Evolutionary conservation across 2,329 filamentous ascomycete genomes (phyloP).

Genomic region (Sclerotinia trifoliorum): DNA sequence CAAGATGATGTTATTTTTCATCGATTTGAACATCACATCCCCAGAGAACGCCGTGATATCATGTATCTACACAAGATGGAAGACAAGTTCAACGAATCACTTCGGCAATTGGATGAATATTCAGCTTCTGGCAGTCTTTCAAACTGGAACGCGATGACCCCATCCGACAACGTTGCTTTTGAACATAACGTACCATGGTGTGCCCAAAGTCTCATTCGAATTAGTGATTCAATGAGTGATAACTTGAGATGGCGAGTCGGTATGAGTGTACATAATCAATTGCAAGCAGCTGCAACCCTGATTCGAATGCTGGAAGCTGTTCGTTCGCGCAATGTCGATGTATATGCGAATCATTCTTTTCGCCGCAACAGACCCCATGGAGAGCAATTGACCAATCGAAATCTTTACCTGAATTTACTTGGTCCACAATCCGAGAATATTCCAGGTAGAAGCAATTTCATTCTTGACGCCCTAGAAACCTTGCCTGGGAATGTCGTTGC

Average conservation of each 20-base stretch:
- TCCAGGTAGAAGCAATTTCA: slow-evolving; percentile 31
- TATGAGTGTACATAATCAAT: slow-evolving; percentile 26
- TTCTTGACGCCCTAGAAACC: slow-evolving; percentile 34
- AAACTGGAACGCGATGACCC: slow-evolving; percentile 22
- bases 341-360: slow-evolving; percentile 29
- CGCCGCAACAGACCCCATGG: slow-evolving; percentile 29
- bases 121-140: slow-evolving; percentile 28
- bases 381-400: slow-evolving; percentile 34
- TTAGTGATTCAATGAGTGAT: slow-evolving; percentile 34
- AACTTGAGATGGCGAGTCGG: slow-evolving; percentile 27
- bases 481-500: slow-evolving; percentile 34
- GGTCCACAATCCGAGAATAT: slow-evolving; percentile 27
- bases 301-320: slow-evolving; percentile 35
- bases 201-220: slow-evolving; percentile 31
- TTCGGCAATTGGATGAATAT: slow-evolving; percentile 32
- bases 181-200: slow-evolving; percentile 35
- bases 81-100: slow-evolving; percentile 29
- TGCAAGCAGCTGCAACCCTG: slow-evolving; percentile 33
- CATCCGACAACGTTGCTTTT: slow-evolving; percentile 8
- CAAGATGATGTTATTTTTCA: slow-evolving; percentile 33
- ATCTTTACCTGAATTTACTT: slow-evolving; percentile 37
- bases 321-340: slow-evolving; percentile 32
- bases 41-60: slow-evolving; percentile 30
- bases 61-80: slow-evolving; percentile 35
- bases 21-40: slow-evolving; percentile 32